phyloP scores from a whole-genome alignment of 805 yeast genomes.

The Ogataea haglerorum region DNA sequence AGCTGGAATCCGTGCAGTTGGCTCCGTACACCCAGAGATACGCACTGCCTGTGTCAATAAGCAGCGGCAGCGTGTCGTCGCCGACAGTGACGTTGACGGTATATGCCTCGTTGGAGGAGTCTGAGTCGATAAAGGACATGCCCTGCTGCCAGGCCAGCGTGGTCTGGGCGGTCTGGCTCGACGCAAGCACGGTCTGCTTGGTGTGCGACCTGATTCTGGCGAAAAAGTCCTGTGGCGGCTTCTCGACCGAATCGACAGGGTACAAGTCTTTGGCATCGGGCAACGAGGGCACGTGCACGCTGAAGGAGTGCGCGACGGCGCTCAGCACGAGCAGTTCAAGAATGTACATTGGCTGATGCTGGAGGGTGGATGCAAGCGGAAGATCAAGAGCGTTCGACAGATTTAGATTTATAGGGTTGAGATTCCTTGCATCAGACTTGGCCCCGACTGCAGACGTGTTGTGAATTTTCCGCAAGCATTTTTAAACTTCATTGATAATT shows the following conservation, averaged over 20 bases:
- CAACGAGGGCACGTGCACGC: constrained; percentile 3
- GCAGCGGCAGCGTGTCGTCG: constrained; percentile 43
- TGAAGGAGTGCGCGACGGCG: constrained; percentile 6
- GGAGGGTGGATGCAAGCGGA: too few relatives aligned
- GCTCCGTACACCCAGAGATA: constrained; percentile 60
- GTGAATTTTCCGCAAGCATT: constrained; percentile 7
- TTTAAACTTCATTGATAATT: background rate
- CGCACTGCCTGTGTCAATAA: constrained; percentile 65
- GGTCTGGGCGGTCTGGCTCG: background rate
- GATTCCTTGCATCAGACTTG: constrained; percentile 4
- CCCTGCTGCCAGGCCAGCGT: constrained; percentile 20
- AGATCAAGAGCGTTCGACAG: too few relatives aligned
- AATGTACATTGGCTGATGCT: too few relatives aligned
- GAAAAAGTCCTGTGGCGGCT: constrained; percentile 6
- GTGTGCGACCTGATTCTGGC: background rate
- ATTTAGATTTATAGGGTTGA: background rate
- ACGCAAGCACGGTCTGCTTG: constrained; percentile 10
- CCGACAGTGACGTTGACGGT: constrained; percentile 39
- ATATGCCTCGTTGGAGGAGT: constrained; percentile 33
- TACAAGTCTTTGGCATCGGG: constrained; percentile 21
- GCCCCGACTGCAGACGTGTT: constrained; percentile 4
- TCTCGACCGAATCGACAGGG: constrained; percentile 9
- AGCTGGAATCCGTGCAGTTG: constrained; percentile 44
- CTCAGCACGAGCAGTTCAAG: background rate
- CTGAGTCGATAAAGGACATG: constrained; percentile 26